Percentiles rank a stretch among this genome's conserved stretches.
phyloP scores from a whole-genome alignment of 306 rosid genomes.

The Sicyos baderoa region DNA sequence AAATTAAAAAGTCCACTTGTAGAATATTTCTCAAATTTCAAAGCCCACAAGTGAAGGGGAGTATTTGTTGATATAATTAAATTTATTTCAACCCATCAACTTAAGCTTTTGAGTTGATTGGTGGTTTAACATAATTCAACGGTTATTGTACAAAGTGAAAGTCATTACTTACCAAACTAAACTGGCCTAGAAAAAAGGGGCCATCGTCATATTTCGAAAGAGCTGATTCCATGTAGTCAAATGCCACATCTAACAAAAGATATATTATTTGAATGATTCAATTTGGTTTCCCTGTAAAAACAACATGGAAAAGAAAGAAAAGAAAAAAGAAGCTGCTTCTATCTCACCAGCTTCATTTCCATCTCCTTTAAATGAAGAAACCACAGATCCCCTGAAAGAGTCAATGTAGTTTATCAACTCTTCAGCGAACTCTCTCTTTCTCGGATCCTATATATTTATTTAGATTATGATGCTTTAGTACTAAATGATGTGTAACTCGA shows the following conservation, averaged over 20 bases:
- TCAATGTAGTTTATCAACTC: conserved; percentile 51
- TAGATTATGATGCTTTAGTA: conserved; percentile 5
- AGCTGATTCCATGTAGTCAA: conserved; percentile 57
- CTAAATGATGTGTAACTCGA: background rate
- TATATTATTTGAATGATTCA: background rate
- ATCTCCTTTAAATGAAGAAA: conserved; percentile 54
- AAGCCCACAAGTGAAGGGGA: no score
- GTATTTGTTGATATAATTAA: no score
- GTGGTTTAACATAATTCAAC: no score
- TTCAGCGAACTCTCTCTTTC: conserved; percentile 55
- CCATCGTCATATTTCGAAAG: conserved; percentile 69
- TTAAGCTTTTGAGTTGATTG: no score
- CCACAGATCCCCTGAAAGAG: conserved; percentile 40
- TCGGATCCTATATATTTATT: conserved; percentile 37
- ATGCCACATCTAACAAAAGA: conserved; percentile 40
- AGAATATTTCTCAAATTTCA: no score
- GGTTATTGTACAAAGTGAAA: background rate
- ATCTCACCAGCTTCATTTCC: conserved; percentile 44
- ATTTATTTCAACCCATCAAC: no score
- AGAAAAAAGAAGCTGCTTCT: conserved; percentile 11
- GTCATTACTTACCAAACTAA: conserved; percentile 47
- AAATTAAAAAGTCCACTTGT: no score
- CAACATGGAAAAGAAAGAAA: conserved; percentile 19
- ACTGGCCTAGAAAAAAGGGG: conserved; percentile 74
- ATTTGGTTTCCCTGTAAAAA: background rate